phyloP scores from a whole-genome alignment of 2,329 filamentous ascomycete species.

The Lithohypha guttulata region DNA sequence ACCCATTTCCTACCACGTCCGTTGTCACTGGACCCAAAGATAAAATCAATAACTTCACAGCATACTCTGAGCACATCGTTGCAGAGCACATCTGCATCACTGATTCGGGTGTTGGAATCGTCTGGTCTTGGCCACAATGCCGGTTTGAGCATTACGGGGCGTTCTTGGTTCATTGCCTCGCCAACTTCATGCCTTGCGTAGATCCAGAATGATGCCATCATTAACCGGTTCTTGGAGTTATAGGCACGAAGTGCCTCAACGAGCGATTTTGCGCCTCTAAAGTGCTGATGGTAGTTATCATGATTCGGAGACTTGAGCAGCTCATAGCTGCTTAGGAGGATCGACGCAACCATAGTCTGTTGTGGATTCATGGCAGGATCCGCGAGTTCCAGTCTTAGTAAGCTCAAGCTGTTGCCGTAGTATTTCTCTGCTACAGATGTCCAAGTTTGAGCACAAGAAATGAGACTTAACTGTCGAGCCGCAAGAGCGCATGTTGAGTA shows the following conservation, averaged over 20 bases:
- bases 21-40: not conserved
- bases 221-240: not conserved
- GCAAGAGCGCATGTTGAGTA: constrained; percentile 9
- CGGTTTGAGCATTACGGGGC: not conserved
- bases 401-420: not conserved
- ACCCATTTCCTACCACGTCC: not conserved
- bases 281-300: constrained; percentile 8
- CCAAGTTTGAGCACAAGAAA: not conserved
- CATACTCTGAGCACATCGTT: constrained; percentile 3
- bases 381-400: not conserved
- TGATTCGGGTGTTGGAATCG: not conserved
- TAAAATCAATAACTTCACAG: constrained; percentile 1
- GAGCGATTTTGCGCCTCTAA: constrained; percentile 7
- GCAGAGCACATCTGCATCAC: not conserved
- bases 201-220: constrained; percentile 1
- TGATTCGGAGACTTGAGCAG: constrained; percentile 3
- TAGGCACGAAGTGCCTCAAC: constrained; percentile 1
- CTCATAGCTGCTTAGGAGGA: constrained; percentile 9
- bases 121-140: not conserved
- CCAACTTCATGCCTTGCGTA: constrained; percentile 3
- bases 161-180: not conserved
- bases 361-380: not conserved
- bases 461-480: constrained; percentile 7
- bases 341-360: constrained; percentile 5
- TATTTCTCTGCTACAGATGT: not conserved